These are phyloP conservation scores for Magnaporthiopsis poae DNA, from an alignment of 2,329 filamentous ascomycete species.

Conservation along the genomic window DNA sequence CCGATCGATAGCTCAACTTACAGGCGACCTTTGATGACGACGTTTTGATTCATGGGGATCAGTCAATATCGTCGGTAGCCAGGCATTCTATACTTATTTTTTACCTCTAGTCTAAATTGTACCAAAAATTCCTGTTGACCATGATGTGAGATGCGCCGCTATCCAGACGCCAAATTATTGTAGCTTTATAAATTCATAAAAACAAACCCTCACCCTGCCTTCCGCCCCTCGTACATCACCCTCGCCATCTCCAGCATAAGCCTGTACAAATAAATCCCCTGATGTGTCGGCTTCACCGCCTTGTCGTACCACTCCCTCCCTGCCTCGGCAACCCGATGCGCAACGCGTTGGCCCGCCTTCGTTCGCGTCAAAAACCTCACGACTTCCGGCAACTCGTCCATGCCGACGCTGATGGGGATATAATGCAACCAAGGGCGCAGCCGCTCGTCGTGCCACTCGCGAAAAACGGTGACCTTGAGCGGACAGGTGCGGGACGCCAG, in stretches of 20 bases:
- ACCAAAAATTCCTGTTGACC: no score
- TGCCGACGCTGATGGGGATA: slow-evolving; percentile 35
- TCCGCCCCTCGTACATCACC: slow-evolving; percentile 24
- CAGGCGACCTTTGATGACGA: no score
- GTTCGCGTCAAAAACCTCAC: slow-evolving; percentile 33
- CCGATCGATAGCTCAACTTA: no score
- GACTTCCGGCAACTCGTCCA: slow-evolving; percentile 41
- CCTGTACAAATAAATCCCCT: slow-evolving; percentile 50
- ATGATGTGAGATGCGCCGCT: no score
- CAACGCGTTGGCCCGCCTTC: slow-evolving; percentile 35
- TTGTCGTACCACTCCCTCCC: slow-evolving; percentile 44
- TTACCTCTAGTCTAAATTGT: no score
- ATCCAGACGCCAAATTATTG: no score
- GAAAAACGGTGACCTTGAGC: slow-evolving; percentile 38
- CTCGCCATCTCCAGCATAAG: slow-evolving; percentile 45
- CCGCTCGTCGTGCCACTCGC: slow-evolving; percentile 46
- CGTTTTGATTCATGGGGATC: no score
- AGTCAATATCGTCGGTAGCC: no score
- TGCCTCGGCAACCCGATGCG: slow-evolving; percentile 39
- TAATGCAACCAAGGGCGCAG: slow-evolving; percentile 45
- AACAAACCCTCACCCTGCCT: not conserved
- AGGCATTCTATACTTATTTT: no score
- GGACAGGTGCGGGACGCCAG: slow-evolving; percentile 34
- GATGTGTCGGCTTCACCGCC: slow-evolving; percentile 46
- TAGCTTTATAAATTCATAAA: no score